Base-by-base conservation (phyloP, 441 rosid genomes). In the Syzygium syzygioides region DNA sequence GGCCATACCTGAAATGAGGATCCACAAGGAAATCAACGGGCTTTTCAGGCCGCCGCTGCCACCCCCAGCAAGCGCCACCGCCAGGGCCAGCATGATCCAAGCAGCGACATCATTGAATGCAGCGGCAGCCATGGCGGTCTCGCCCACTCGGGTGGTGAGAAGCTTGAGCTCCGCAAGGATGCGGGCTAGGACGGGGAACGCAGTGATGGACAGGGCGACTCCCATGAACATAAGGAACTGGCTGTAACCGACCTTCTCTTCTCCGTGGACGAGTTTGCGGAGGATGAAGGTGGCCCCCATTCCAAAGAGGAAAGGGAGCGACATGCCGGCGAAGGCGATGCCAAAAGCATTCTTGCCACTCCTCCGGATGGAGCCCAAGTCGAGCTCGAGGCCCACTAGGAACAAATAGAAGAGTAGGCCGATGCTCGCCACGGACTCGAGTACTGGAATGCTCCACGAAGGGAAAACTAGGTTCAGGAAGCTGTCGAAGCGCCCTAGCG, bases 81-180 rank as follows among this genome's bases (percentile, higher is more conserved):
- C 95, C 5, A 94, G 56, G 32, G 96, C 96, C 0, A 94, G 91
- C 55, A 95, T 88, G 55, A 95, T 92, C 96, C 97, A 95, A 1
- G 96, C 96, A 23, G 93, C 95, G 2, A 94, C 91, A 59, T 95
- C 96, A 88, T 95, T 94, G 88, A 95, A 92, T 1, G 96, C 97
- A 30, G 97, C 96, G 9, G 95, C 96, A 14, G 96, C 95, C 96
- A 94, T 95, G 79, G 96, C 96, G 13, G 95, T 94, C 89, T 95
- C 93, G 41, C 96, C 97, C 18, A 94, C 91, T 30, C 84, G 91
- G 14, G 96, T 93, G 1, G 95, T 95, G 13, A 95, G 89, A 79
- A 94, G 93, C 91, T 89, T 95, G 76, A 95, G 96, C 91, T 95
- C 96, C 4, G 96, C 96, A 23, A 94, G 85, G 55, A 95, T 93